These are phyloP conservation scores for Tephrocybe sp. DNA, from an alignment of 768 basidiomycete genomes.

Conservation along the genomic window DNA sequence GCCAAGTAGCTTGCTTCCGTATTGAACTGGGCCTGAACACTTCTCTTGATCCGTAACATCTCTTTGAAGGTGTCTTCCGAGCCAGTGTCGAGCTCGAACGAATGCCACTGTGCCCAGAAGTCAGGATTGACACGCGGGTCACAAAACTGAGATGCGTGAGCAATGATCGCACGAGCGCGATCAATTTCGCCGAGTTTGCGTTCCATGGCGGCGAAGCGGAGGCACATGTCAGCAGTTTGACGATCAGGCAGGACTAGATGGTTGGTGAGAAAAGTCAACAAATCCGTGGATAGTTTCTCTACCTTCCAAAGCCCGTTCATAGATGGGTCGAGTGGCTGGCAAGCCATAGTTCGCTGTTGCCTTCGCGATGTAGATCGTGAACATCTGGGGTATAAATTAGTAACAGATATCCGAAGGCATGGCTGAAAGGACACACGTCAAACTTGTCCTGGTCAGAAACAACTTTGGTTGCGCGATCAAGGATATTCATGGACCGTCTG, in stretches of 20 bases:
- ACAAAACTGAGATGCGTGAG: slow-evolving; percentile 98
- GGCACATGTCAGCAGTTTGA: slow-evolving; percentile 96
- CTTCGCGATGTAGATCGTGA: slow-evolving; percentile 95
- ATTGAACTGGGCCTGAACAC: slow-evolving; percentile 98
- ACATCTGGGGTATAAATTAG: slow-evolving; percentile 68
- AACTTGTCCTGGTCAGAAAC: slow-evolving; percentile 93
- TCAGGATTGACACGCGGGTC: slow-evolving; percentile 89
- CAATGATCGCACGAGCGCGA: slow-evolving; percentile 93
- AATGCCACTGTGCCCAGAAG: slow-evolving; percentile 98
- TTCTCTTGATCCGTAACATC: slow-evolving; percentile 94
- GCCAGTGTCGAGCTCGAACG: slow-evolving; percentile 97
- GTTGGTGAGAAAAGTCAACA: not conserved
- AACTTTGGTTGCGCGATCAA: slow-evolving; percentile 86
- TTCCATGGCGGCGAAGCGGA: slow-evolving; percentile 93
- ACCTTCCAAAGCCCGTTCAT: slow-evolving; percentile 90
- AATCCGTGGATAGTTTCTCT: not conserved
- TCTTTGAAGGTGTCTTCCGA: slow-evolving; percentile 98
- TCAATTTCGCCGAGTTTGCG: slow-evolving; percentile 99
- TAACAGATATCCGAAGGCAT: not conserved
- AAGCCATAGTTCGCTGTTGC: slow-evolving; percentile 94
- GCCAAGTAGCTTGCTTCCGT: slow-evolving; percentile 93
- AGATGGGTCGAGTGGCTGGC: slow-evolving; percentile 94
- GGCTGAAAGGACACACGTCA: slow-evolving; percentile 60
- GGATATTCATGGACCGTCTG: slow-evolving; percentile 94
- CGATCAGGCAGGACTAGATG: slow-evolving; percentile 74